These are phyloP conservation scores for Rhizoclosmatium sp. DNA, from an alignment of 192 early-diverging fungal species.

Conservation along the genomic window DNA sequence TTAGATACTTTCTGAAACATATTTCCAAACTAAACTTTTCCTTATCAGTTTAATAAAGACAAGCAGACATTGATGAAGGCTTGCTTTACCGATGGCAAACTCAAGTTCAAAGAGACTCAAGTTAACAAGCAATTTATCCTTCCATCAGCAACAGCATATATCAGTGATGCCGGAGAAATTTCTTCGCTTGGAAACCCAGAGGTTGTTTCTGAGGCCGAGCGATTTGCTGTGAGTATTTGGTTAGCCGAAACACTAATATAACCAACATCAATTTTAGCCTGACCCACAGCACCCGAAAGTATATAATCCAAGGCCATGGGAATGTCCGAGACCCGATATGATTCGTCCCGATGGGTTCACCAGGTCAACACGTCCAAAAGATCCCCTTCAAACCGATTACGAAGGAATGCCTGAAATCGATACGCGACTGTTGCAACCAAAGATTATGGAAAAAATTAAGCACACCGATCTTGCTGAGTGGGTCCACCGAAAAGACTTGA, in stretches of 20 bases:
- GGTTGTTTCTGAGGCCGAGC: constrained; percentile 26
- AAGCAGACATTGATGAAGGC: constrained; percentile 38
- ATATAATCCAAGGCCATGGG: constrained; percentile 12
- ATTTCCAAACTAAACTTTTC: not conserved
- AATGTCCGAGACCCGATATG: constrained; percentile 42
- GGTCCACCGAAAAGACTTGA: constrained; percentile 39
- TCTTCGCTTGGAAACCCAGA: constrained; percentile 35
- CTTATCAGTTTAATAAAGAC: constrained; percentile 27
- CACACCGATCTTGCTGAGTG: constrained; percentile 40
- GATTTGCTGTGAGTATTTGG: constrained; percentile 40
- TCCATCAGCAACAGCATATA: constrained; percentile 47
- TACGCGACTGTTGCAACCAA: constrained; percentile 12
- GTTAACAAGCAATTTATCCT: constrained; percentile 41
- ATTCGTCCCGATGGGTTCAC: constrained; percentile 57
- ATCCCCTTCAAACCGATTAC: constrained; percentile 41
- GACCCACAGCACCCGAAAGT: constrained; percentile 18
- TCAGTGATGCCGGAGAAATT: constrained; percentile 47
- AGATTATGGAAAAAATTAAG: constrained; percentile 14
- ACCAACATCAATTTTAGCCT: not conserved
- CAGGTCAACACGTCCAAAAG: constrained; percentile 44
- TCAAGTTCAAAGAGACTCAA: constrained; percentile 39
- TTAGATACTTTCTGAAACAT: not conserved
- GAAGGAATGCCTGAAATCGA: constrained; percentile 25
- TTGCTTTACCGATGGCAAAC: constrained; percentile 36
- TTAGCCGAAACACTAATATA: not conserved